These are phyloP conservation scores for Neonectria faginata DNA, from an alignment of 2,329 filamentous ascomycete genomes.

Conservation along the genomic window DNA sequence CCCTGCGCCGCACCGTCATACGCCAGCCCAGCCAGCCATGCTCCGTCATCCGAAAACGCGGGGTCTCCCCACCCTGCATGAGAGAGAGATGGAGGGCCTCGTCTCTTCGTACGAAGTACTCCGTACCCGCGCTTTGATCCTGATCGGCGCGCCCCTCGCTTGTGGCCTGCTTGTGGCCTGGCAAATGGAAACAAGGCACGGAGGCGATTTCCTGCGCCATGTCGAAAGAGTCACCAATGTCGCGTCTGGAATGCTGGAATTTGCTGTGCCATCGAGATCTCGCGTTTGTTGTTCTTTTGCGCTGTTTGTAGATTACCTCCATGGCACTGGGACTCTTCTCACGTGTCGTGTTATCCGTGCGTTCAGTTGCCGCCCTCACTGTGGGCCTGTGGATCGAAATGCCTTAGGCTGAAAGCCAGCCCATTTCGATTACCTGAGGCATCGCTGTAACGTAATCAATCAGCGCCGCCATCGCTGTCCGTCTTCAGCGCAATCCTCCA, in stretches of 20 bases:
- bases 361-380: neutral
- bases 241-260: neutral
- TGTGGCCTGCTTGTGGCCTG: conserved; percentile 9
- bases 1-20: conserved; percentile 41
- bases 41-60: conserved; percentile 41
- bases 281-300: conserved; percentile 3
- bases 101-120: too few species aligned
- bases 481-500: neutral
- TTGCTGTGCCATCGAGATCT: neutral
- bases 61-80: conserved; percentile 41
- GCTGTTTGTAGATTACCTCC: too few species aligned
- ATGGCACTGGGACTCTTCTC: neutral
- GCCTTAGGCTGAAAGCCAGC: conserved; percentile 15
- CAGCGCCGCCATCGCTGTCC: neutral
- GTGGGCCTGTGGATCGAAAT: neutral
- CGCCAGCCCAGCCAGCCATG: conserved; percentile 16
- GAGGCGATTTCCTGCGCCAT: conserved; percentile 3
- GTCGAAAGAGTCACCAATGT: conserved; percentile 8
- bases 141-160: conserved; percentile 15
- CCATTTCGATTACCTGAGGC: neutral
- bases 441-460: neutral
- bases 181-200: conserved; percentile 12
- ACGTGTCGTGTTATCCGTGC: conserved; percentile 19
- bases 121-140: neutral
- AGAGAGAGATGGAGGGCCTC: too few species aligned